A percentile compares a stretch with the other conserved stretches of the same genome.
These are phyloP conservation scores for Oryza rufipogon DNA, from an alignment of 176 grass and related monocot species.

Conservation along the genomic window DNA sequence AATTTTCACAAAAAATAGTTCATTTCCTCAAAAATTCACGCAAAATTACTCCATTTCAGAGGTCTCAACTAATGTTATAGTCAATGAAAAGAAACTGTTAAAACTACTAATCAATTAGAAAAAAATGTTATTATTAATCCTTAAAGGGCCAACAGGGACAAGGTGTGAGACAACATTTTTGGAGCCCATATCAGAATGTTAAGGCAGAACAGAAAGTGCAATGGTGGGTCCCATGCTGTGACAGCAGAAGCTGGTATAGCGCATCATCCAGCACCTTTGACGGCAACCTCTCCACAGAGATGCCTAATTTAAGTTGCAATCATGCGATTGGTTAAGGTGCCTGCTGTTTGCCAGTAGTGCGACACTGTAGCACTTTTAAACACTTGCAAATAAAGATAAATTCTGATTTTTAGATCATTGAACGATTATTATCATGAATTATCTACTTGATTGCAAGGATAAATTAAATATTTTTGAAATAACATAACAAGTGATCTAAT, in stretches of 20 bases:
- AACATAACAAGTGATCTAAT: too few species aligned
- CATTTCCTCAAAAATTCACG: not conserved
- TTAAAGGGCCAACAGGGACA: not conserved
- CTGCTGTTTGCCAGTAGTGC: not conserved
- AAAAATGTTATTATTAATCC: not conserved
- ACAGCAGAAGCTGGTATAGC: not conserved
- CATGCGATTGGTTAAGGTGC: not conserved
- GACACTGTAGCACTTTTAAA: not conserved
- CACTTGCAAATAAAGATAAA: not conserved
- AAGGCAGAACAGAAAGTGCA: constrained; percentile 20
- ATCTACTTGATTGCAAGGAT: too few species aligned
- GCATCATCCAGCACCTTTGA: constrained; percentile 7
- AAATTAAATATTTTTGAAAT: too few species aligned
- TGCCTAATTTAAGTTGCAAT: constrained; percentile 13
- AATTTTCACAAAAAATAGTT: not conserved
- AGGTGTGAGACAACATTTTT: too few species aligned
- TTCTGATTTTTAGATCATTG: too few species aligned
- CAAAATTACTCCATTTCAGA: not conserved
- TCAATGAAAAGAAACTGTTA: not conserved
- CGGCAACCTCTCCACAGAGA: constrained; percentile 13
- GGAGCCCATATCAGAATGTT: not conserved
- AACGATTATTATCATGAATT: too few species aligned
- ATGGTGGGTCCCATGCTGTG: not conserved
- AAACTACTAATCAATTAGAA: not conserved
- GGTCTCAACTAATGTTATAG: not conserved